Percentiles rank a stretch among this genome's conserved stretches.
phyloP scores from a whole-genome alignment of 352 stramenopile genomes.

The Phytopythium helicoides region DNA sequence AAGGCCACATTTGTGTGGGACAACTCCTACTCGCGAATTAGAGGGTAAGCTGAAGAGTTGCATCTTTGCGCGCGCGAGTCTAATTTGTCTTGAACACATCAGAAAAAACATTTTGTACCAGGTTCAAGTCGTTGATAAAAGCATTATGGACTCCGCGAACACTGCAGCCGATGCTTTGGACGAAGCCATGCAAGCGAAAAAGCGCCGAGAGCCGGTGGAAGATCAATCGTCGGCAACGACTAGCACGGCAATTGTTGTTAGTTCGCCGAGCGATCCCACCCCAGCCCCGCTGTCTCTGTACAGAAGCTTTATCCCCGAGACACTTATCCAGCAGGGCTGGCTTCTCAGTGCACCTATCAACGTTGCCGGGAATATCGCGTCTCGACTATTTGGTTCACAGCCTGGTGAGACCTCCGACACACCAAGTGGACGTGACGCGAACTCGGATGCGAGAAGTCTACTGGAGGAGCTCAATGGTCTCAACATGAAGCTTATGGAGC shows the following conservation, averaged over 20 bases:
- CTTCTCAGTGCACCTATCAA: slow-evolving; percentile 63
- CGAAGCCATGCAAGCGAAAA: slow-evolving; percentile 55
- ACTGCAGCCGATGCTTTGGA: slow-evolving; percentile 69
- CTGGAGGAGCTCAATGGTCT: slow-evolving; percentile 81
- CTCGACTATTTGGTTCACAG: slow-evolving; percentile 67
- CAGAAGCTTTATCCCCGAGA: slow-evolving; percentile 39
- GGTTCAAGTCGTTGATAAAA: slow-evolving; percentile 58
- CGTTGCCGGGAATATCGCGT: slow-evolving; percentile 56
- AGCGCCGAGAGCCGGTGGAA: slow-evolving; percentile 35
- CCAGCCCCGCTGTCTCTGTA: slow-evolving; percentile 28
- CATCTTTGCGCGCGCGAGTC: not conserved
- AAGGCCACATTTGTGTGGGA: slow-evolving; percentile 71
- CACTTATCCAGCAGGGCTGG: slow-evolving; percentile 58
- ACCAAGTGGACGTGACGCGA: slow-evolving; percentile 14
- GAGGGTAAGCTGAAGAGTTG: slow-evolving; percentile 57
- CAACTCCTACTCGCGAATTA: slow-evolving; percentile 77
- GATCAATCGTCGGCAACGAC: slow-evolving; percentile 25
- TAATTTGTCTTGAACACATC: not conserved
- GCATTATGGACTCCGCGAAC: slow-evolving; percentile 72
- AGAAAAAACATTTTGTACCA: slow-evolving; percentile 83
- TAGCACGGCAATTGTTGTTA: slow-evolving; percentile 30
- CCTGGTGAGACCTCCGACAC: slow-evolving; percentile 11
- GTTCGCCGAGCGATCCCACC: slow-evolving; percentile 8
- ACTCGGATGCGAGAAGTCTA: slow-evolving; percentile 61
- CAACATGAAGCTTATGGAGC: slow-evolving; percentile 82